Conservation (phyloP, 2,329 filamentous ascomycete genomes). For the Kalaharituber pfeilii region DNA sequence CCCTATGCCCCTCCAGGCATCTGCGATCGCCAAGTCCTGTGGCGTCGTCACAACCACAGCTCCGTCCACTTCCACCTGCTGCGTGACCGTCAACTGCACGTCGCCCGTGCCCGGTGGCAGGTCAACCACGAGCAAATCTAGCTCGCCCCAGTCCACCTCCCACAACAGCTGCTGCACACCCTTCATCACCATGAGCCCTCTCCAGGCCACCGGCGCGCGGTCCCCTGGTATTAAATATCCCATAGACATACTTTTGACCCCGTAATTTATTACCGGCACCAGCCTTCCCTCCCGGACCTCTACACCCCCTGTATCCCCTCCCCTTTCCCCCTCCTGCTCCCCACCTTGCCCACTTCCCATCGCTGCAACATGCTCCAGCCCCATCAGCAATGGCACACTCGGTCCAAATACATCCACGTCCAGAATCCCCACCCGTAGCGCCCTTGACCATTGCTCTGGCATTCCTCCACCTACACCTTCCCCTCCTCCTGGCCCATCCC, state of each 20-base stretch:
- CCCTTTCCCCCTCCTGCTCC: too few species aligned
- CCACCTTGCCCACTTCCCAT: neutral
- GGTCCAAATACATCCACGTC: constrained; percentile 96
- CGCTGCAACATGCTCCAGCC: too few species aligned
- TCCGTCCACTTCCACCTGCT: constrained; percentile 77
- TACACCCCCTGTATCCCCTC: too few species aligned
- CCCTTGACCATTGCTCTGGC: neutral
- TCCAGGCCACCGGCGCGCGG: constrained; percentile 75
- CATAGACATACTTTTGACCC: constrained; percentile 97
- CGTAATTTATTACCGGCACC: constrained; percentile 79
- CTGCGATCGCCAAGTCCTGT: constrained; percentile 79
- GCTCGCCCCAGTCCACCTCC: constrained; percentile 73
- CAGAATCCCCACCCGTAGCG: constrained; percentile 56
- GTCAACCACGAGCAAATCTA: constrained; percentile 81
- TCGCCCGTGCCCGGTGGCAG: constrained; percentile 89
- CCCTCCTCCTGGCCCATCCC: too few species aligned
- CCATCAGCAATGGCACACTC: constrained; percentile 76
- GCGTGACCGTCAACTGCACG: constrained; percentile 89
- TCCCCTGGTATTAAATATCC: constrained; percentile 65
- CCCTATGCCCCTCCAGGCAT: constrained; percentile 77
- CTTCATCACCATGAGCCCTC: constrained; percentile 94
- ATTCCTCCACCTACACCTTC: too few species aligned
- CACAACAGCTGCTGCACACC: constrained; percentile 88
- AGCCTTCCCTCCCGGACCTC: constrained; percentile 48
- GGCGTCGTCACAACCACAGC: constrained; percentile 83